These are phyloP conservation scores for Aspergillus cavernicola DNA, from an alignment of 495 filamentous ascomycete species.

Conservation along the genomic window DNA sequence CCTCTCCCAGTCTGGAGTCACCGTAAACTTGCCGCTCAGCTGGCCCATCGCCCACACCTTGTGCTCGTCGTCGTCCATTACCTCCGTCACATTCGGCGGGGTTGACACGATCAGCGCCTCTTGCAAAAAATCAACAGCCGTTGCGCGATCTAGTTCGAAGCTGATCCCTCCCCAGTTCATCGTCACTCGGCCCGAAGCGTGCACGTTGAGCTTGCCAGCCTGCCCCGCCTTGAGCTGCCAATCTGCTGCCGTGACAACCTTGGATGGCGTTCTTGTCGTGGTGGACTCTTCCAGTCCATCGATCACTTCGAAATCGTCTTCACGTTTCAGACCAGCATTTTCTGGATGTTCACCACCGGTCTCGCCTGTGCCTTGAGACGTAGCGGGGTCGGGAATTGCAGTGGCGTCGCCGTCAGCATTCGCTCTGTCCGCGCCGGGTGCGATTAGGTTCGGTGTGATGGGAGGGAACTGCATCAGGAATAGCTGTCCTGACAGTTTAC, in stretches of 20 bases:
- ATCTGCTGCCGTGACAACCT: slow-evolving; percentile 38
- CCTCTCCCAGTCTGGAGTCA: slow-evolving; percentile 46
- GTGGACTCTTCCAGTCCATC: slow-evolving; percentile 23
- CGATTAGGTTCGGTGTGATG: slow-evolving; percentile 46
- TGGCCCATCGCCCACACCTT: slow-evolving; percentile 49
- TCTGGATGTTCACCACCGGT: slow-evolving; percentile 2
- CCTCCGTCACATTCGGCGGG: slow-evolving; percentile 24
- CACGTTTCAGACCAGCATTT: slow-evolving; percentile 30
- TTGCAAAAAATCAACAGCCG: slow-evolving; percentile 43
- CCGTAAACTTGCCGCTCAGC: slow-evolving; percentile 47
- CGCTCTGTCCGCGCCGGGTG: slow-evolving; percentile 23
- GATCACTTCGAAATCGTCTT: slow-evolving; percentile 30
- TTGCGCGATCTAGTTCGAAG: slow-evolving; percentile 43
- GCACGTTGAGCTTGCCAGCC: slow-evolving; percentile 53
- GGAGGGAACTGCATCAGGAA: slow-evolving; percentile 57
- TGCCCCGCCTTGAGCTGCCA: slow-evolving; percentile 51
- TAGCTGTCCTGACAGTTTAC: slow-evolving; percentile 38
- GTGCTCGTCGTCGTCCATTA: slow-evolving; percentile 26
- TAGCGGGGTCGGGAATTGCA: slow-evolving; percentile 3
- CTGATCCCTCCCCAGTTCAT: slow-evolving; percentile 50
- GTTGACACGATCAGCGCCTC: slow-evolving; percentile 43
- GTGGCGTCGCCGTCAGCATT: slow-evolving; percentile 14
- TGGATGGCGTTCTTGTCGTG: slow-evolving; percentile 11
- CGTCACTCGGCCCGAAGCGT: slow-evolving; percentile 45
- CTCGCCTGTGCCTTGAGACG: not conserved